A percentile compares a stretch with the other conserved stretches of the same genome.
Conservation (phyloP, 768 basidiomycete species). For the Lentinula raphanica region DNA sequence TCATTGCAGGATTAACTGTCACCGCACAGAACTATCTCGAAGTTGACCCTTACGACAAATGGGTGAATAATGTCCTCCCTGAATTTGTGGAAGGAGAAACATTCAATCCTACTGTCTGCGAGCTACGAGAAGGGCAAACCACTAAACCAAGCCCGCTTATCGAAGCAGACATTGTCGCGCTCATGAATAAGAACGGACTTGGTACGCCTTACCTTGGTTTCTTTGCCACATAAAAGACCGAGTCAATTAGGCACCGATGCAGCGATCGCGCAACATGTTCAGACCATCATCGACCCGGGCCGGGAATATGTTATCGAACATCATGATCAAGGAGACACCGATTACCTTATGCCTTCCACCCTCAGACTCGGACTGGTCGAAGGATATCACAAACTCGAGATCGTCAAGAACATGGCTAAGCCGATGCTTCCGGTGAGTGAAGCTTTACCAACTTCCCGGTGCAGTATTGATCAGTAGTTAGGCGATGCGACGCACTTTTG, state of each 20-base stretch:
- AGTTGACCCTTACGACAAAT: slow-evolving; percentile 95
- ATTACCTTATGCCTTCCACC: slow-evolving; percentile 91
- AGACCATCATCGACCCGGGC: slow-evolving; percentile 87
- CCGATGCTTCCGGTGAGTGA: too few relatives aligned
- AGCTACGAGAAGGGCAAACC: slow-evolving; percentile 80
- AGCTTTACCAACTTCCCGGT: too few relatives aligned
- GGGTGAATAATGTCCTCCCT: slow-evolving; percentile 77
- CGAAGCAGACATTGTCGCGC: slow-evolving; percentile 89
- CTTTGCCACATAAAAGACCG: neutral
- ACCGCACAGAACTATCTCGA: slow-evolving; percentile 83
- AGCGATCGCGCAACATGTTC: slow-evolving; percentile 96
- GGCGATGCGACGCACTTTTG: neutral
- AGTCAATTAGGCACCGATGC: slow-evolving; percentile 81
- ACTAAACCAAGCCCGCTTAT: slow-evolving; percentile 78
- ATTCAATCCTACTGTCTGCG: slow-evolving; percentile 81
- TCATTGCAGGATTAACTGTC: slow-evolving; percentile 65
- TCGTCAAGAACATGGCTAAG: slow-evolving; percentile 87
- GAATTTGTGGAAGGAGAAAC: slow-evolving; percentile 79
- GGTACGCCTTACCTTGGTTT: slow-evolving; percentile 41
- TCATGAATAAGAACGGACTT: slow-evolving; percentile 99
- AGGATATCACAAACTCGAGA: slow-evolving; percentile 88
- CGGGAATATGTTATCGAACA: slow-evolving; percentile 87
- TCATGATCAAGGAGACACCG: slow-evolving; percentile 77
- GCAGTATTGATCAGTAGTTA: neutral
- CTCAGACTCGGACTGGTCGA: slow-evolving; percentile 93